phyloP scores from a whole-genome alignment of 2,329 filamentous ascomycete species.

The Alternaria gansuensis region DNA sequence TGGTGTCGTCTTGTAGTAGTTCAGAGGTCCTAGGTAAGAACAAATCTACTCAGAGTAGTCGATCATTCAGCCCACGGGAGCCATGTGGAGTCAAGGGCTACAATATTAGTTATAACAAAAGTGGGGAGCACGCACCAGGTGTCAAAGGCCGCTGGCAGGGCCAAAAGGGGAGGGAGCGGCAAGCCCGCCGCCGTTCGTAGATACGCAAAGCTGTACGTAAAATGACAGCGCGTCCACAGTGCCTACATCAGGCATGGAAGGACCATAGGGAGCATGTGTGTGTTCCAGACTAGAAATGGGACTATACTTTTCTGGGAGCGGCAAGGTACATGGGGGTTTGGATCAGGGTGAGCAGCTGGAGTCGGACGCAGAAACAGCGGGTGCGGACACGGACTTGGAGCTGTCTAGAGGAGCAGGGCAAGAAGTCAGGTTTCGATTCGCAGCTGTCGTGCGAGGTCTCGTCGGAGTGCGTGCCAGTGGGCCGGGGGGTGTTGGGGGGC shows the following conservation, averaged over 20 bases:
- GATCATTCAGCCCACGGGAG: conserved; percentile 32
- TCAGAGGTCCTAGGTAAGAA: conserved; percentile 25
- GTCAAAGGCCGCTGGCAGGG: conserved; percentile 35
- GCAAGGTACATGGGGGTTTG: conserved; percentile 35
- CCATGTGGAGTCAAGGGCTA: conserved; percentile 42
- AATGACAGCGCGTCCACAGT: conserved; percentile 39
- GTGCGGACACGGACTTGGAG: conserved; percentile 34
- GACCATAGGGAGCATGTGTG: conserved; percentile 31
- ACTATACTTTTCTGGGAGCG: conserved; percentile 29
- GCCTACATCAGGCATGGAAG: conserved; percentile 28
- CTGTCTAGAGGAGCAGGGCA: conserved; percentile 34
- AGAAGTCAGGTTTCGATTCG: conserved; percentile 45
- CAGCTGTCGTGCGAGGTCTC: conserved; percentile 38
- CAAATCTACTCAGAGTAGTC: conserved; percentile 25
- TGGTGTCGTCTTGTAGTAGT: conserved; percentile 24
- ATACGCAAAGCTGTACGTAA: conserved; percentile 43
- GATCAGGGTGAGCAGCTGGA: conserved; percentile 41
- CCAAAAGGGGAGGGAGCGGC: conserved; percentile 40
- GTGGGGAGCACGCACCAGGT: conserved; percentile 48
- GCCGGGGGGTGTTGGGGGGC: conserved; percentile 37
- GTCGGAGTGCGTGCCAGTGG: conserved; percentile 36
- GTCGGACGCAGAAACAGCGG: conserved; percentile 39
- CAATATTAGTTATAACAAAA: conserved; percentile 39
- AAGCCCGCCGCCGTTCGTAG: conserved; percentile 33
- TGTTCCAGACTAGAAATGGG: conserved; percentile 40